Base-by-base conservation (phyloP, 2,329 filamentous ascomycete species). In the Helminthosporium solani region DNA sequence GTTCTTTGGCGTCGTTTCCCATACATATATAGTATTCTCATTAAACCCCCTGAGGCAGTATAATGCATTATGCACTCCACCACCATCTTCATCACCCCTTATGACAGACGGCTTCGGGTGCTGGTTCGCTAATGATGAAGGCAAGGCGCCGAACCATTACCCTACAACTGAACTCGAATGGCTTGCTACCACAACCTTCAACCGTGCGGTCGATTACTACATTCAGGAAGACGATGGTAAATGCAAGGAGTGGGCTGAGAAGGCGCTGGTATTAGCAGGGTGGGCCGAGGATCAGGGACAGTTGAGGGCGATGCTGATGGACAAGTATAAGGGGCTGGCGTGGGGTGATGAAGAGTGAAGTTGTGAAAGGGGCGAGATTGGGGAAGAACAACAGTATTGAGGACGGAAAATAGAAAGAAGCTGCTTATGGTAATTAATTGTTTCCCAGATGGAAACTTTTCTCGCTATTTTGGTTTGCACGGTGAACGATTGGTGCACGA, bases 91-190 rank as follows among this genome's bases (percentile, higher is more conserved):
- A 19, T 54, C 42, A 25, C 47, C 49, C 28, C n/a, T 45, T 8
- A 47, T 49, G 27, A 8, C 33, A 6, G 30, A 21, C 18, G 20
- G 41, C n/a, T 11, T 44, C 31, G 35, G 50, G 15, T 16, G 20
- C 40, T 30, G 44, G 19, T 35, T 39, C 39, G 46, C 65, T 69
- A 49, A 70, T 54, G 28, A 45, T 25, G 42, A 44, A 12, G 33
- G 28, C 3, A 57, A 67, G 58, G 53, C 57, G 77, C 72, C 69
- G 60, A 63, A 72, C 1, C 64, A 70, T 1, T 88, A 88, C 60
- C 87, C 88, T 0, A 58, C 72, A 0, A 77, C 80, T 3, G 88
- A 94, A 61, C 70, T 91, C 1, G 84, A 90, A 58, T 94, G 87
- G 85, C 78, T 94, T n/a, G 81, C 83, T 0, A 80, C 81, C 1